Conservation (phyloP, 2,329 filamentous ascomycete species). For the Paecilomyces sp. region DNA sequence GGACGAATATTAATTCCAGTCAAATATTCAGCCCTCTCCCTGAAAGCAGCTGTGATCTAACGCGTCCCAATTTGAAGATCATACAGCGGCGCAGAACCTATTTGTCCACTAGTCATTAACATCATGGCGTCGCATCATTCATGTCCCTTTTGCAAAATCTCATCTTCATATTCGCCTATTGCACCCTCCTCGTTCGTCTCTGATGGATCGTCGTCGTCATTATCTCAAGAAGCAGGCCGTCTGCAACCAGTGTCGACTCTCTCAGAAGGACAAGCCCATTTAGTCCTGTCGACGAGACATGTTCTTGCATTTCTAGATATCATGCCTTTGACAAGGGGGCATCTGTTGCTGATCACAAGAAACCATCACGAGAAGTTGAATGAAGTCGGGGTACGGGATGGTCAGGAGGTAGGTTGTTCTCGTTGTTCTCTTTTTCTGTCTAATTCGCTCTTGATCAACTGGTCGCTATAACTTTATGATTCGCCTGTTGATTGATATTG, state of each 20-base stretch:
- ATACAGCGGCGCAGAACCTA: not conserved
- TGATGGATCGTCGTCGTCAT: constrained; percentile 12
- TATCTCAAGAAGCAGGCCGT: constrained; percentile 21
- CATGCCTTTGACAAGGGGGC: constrained; percentile 74
- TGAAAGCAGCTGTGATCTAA: too few relatives aligned
- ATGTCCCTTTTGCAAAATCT: constrained; percentile 56
- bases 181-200: constrained; percentile 16
- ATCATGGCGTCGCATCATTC: not conserved
- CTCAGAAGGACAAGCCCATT: constrained; percentile 24
- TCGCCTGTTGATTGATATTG: not conserved
- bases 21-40: too few relatives aligned
- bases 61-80: too few relatives aligned
- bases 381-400: constrained; percentile 58
- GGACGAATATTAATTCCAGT: not conserved
- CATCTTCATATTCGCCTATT: constrained; percentile 41
- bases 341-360: constrained; percentile 75
- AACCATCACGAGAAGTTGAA: constrained; percentile 70
- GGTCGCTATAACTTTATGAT: not conserved
- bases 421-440: not conserved
- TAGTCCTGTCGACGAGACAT: constrained; percentile 70
- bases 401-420: constrained; percentile 54
- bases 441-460: not conserved
- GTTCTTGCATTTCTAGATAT: constrained; percentile 91
- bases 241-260: not conserved
- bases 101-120: not conserved